Base-by-base conservation (phyloP, 2,329 filamentous ascomycete species). In the Cladosporium sp. region DNA sequence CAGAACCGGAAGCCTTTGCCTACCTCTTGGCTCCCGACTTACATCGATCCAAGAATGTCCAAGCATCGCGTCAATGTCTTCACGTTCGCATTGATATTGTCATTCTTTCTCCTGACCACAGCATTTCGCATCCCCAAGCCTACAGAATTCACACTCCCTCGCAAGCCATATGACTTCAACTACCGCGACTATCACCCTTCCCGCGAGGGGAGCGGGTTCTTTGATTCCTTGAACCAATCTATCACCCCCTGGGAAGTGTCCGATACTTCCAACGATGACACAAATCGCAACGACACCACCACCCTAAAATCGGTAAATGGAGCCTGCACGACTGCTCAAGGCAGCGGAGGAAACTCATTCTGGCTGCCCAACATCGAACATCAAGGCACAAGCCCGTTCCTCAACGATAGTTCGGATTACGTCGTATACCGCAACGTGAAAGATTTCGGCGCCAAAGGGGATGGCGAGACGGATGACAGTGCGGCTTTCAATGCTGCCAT, bases 401-500 rank as follows among this genome's bases (percentile, higher is more conserved):
- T 80, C 54, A 65, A 68, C 18, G 70, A 73, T 50, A 54, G 54
- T 7, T 56, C 73, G 11, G 68, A 71, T 62, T 92, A 88, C 75
- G 79, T 86, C 66, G 63, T 76, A 47, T 76, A 69, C 61, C 72
- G 73, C 45, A 74, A 76, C 47, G 73, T 76, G 29, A 71, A 68
- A 55, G 67, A 68, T 53, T 73, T 63, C 43, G 69, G 64, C 41
- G 67, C 68, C 29, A 62, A 60, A 70, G 80, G 81, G 56, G 82
- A 85, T 60, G 83, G 83, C 11, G 68, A 73, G 2, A 86, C 86
- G n/a, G 92, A 96, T 65, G 92, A 96, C 65, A 96, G 90, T 1
- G 84, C 71, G 1, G 89, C 90, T 50, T 95, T 97, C 78, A 96
- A 96, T 72, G 69, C 74, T 39, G 89, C 89, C 54, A 86, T 96